These are phyloP conservation scores for Ottelia alismoides DNA, from an alignment of 106 monocot species.

Conservation along the genomic window DNA sequence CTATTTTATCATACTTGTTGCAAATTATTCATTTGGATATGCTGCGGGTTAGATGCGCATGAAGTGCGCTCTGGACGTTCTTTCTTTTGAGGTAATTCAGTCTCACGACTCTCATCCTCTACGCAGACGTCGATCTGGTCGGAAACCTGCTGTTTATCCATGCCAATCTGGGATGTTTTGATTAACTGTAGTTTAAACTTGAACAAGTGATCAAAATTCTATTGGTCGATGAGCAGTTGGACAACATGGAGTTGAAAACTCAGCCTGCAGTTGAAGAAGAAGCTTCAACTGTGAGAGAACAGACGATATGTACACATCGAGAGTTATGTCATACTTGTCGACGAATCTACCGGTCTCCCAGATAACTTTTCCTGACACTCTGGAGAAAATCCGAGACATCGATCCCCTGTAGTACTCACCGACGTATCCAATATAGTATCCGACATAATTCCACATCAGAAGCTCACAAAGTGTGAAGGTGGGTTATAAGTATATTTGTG, in stretches of 20 bases:
- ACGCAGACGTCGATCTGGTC: conserved; percentile 12
- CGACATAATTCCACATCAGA: too few species aligned
- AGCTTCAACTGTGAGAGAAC: not conserved
- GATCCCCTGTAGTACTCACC: not conserved
- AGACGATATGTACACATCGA: conserved; percentile 8
- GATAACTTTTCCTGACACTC: not conserved
- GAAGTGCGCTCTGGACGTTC: conserved; percentile 34
- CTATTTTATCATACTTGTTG: too few species aligned
- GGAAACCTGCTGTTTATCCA: not conserved
- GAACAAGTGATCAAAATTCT: too few species aligned
- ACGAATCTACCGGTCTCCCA: not conserved
- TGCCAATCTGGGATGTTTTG: too few species aligned
- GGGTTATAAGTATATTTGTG: too few species aligned
- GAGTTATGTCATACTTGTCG: conserved; percentile 12
- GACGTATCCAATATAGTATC: too few species aligned
- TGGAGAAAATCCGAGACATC: too few species aligned
- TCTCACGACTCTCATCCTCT: not conserved
- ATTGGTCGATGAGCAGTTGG: too few species aligned
- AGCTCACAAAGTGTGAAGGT: too few species aligned
- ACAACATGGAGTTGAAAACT: not conserved
- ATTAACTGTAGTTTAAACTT: too few species aligned
- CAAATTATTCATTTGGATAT: too few species aligned
- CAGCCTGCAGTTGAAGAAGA: conserved; percentile 1
- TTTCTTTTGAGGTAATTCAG: conserved; percentile 8
- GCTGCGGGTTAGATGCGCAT: too few species aligned